Evolutionary conservation across 2,329 filamentous ascomycete species (phyloP), one percentile per base, ranked within the genome.

Genomic region (Neofusicoccum laricinum): DNA sequence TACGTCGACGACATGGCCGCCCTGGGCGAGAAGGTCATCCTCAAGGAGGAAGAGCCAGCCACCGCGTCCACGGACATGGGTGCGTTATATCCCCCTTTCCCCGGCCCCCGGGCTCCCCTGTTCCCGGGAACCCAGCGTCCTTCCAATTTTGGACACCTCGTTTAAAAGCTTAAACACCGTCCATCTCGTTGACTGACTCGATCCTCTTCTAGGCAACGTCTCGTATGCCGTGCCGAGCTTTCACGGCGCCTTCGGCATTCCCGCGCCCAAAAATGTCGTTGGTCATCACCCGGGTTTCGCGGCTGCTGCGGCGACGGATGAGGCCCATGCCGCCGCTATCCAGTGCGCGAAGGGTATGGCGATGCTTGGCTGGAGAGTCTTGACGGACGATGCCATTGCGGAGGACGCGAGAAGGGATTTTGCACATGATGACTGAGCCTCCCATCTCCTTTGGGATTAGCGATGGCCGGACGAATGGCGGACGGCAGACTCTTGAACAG

Each of bases 61-160:
- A 76, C 75, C 1, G 76, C 70, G 2, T 82, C 81, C 0, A 83
- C 82, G 0, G 81, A 84, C 69, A 82, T 83, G 81, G 82, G 82
- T 21, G 14, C 8, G 57, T 49, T 36, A 3, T 12, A 10, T 6
- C 2, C 17, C 17, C 36, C 17, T 15, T 7, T 17, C 7, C 21
- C 8, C 30, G 5, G 2, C 8, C 15, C 30, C 7, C 25, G 25
- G 25, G 25, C 25, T 21, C 2, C 34, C 50, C 34, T 40, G 14
- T 25, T 25, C 19, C 30, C 40, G 14, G 40, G 4, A 38, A 43
- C 2, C 40, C 15, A 11, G 40, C 14, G 14, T 6, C 14, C 0
- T 17, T 15, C 40, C 32, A 17, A 38, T n/a, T 21, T 19, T 15
- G 10, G 34, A 15, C 2, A 5, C 10, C 30, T 51, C 15, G 32